A percentile compares a stretch with the other conserved stretches of the same genome.
phyloP scores from a whole-genome alignment of 164 flowering plant species.

The Sedum album region DNA sequence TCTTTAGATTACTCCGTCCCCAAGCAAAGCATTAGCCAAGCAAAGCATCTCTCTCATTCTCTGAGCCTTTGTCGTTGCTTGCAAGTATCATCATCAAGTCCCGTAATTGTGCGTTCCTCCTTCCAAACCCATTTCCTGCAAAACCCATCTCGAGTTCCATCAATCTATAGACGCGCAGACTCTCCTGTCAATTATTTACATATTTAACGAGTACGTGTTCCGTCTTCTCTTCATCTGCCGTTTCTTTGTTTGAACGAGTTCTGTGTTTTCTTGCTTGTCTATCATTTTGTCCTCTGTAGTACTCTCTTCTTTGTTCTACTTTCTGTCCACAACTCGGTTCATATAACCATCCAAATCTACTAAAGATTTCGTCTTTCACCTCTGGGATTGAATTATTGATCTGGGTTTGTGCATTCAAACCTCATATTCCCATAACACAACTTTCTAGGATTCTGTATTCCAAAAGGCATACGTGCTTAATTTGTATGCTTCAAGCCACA shows the following conservation, averaged over 20 bases:
- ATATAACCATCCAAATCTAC: neutral
- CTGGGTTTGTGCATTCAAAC: slow-evolving; percentile 1
- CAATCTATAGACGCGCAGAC: neutral
- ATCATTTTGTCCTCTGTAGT: neutral
- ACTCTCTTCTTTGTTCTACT: neutral
- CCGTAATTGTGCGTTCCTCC: neutral
- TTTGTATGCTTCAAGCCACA: neutral
- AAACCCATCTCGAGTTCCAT: neutral
- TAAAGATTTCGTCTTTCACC: slow-evolving; percentile 5
- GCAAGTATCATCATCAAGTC: slow-evolving; percentile 7
- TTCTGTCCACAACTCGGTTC: slow-evolving; percentile 2
- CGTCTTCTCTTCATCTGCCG: neutral
- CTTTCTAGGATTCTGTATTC: neutral
- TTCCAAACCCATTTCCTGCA: neutral
- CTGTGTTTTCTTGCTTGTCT: neutral
- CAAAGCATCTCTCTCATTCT: slow-evolving; percentile 7
- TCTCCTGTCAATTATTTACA: neutral
- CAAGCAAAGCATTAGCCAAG: neutral
- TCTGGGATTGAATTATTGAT: neutral
- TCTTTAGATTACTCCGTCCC: neutral
- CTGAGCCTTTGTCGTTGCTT: slow-evolving; percentile 6
- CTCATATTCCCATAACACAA: neutral
- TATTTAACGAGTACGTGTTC: neutral
- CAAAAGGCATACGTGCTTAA: neutral
- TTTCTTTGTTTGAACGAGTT: neutral